Base-by-base conservation (phyloP, 129 eudicot genomes). In the Flaveria robusta region DNA sequence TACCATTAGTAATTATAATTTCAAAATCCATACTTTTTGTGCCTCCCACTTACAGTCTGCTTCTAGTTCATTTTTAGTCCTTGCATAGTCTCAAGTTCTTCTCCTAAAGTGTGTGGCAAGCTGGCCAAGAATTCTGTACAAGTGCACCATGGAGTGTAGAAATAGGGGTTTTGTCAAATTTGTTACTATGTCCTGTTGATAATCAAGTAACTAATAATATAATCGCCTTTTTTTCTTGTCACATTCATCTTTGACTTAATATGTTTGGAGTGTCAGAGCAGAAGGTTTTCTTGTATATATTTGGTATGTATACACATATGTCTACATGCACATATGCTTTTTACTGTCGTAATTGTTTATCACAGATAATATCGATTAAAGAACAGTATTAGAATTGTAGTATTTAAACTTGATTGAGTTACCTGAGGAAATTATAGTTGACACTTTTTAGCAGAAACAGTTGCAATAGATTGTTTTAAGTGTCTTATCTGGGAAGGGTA, bases 171-270 rank as follows among this genome's bases (percentile, higher is more conserved):
- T n/a, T n/a, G n/a, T n/a, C n/a, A n/a, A n/a, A n/a, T n/a, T n/a
- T n/a, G 10, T 3, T n/a, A 49, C 27, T 50, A 29, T 29, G 50
- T 71, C 47, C 62, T 29, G 42, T 71, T 71, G 64, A 31, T 51
- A 7, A 50, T 71, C 49, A 71, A 27, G 64, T 7, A 71, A 62
- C 43, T 62, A 26, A 62, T 26, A 27, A 20, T 4, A 71, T 29
- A 71, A 16, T 23, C 60, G 42, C 7, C 26, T 41, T 68, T 59
- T 6, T 39, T 73, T 26, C 56, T 56, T 68, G 15, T 72, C 31
- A 56, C 37, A 58, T 73, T 73, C 68, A 41, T 41, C 42, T 66
- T 66, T 76, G 52, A 51, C 55, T 37, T 11, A 22, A 50, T 37
- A 14, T 15, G 50, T 43, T 42, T 22, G 29, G 19, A 74, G 65